A percentile compares a stretch with the other conserved stretches of the same genome.
These are phyloP conservation scores for Crassisporium funariophilum DNA, from an alignment of 768 basidiomycete species.

Conservation along the genomic window DNA sequence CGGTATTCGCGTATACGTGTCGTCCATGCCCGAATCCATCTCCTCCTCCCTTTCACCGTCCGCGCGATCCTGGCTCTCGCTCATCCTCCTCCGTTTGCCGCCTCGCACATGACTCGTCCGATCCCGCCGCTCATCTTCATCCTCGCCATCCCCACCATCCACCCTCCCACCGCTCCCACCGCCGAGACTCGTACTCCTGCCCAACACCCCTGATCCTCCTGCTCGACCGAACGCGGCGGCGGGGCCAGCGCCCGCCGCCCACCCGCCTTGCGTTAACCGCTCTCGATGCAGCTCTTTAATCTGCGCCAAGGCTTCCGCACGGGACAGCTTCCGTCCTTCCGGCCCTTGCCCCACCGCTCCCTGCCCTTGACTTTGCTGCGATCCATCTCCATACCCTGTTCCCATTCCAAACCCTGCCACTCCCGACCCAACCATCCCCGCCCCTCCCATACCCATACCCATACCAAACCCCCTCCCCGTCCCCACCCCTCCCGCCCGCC, in stretches of 20 bases:
- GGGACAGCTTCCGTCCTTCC: not conserved
- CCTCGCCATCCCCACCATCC: conserved; percentile 2
- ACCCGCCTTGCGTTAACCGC: conserved; percentile 24
- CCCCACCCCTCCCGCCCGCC: conserved; percentile 48
- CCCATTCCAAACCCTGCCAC: conserved; percentile 22
- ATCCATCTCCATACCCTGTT: too few species aligned
- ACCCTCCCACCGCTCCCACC: not conserved
- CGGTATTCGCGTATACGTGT: conserved; percentile 6
- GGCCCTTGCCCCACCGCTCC: conserved; percentile 9
- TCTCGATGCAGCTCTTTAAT: conserved; percentile 56
- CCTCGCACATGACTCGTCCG: too few species aligned
- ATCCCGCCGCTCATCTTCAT: not conserved
- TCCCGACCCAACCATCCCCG: conserved; percentile 39
- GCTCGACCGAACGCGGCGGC: conserved; percentile 11
- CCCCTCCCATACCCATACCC: not conserved
- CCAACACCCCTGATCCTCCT: conserved; percentile 9
- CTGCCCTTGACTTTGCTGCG: conserved; percentile 2
- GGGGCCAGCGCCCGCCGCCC: conserved; percentile 18
- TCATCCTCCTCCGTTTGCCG: conserved; percentile 7
- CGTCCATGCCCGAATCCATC: conserved; percentile 13
- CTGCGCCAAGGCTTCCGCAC: conserved; percentile 51
- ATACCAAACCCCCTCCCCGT: conserved; percentile 17
- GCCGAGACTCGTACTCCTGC: conserved; percentile 3
- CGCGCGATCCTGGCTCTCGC: conserved; percentile 2
- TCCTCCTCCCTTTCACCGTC: not conserved